Evolutionary conservation across 768 basidiomycete genomes (phyloP).

Genomic region (Dioszegia hungarica): DNA sequence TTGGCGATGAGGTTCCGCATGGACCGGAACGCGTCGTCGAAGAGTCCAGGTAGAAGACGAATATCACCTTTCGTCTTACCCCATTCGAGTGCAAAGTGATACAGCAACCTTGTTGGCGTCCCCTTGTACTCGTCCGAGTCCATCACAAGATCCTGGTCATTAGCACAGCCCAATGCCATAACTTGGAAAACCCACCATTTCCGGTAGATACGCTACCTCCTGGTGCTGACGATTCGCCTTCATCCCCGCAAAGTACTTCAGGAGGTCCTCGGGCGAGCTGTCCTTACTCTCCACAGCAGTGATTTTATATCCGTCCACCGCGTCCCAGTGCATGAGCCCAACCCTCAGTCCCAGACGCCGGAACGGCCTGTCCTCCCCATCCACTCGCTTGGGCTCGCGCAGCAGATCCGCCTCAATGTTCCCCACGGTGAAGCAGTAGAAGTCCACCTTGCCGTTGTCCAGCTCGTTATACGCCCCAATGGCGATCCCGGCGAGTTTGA

Average conservation of each 20-base stretch:
- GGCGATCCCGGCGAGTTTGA: slow-evolving; percentile 34
- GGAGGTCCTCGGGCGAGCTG: slow-evolving; percentile 23
- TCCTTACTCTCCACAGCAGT: slow-evolving; percentile 13
- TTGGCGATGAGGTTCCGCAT: slow-evolving; percentile 27
- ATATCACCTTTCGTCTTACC: slow-evolving; percentile 36
- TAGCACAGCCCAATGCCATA: background rate
- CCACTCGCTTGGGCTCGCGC: slow-evolving; percentile 1
- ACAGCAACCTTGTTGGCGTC: slow-evolving; percentile 22
- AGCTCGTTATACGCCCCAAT: slow-evolving; percentile 41
- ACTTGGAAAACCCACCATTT: slow-evolving; percentile 24
- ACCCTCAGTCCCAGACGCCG: slow-evolving; percentile 22
- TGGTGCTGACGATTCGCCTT: slow-evolving; percentile 12
- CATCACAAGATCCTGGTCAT: slow-evolving; percentile 33
- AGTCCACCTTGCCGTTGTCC: slow-evolving; percentile 19
- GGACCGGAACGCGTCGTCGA: slow-evolving; percentile 23
- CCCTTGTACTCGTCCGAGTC: slow-evolving; percentile 23
- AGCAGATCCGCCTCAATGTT: slow-evolving; percentile 29
- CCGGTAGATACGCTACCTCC: slow-evolving; percentile 30
- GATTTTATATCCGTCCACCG: slow-evolving; percentile 18
- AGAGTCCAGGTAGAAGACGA: slow-evolving; percentile 30
- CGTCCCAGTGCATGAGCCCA: slow-evolving; percentile 19
- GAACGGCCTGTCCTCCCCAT: background rate
- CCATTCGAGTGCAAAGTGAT: slow-evolving; percentile 38
- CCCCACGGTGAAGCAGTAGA: slow-evolving; percentile 40
- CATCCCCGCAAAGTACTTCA: slow-evolving; percentile 6